phyloP scores from a whole-genome alignment of 2,329 filamentous ascomycete genomes.

The Stromatinia cepivora region DNA sequence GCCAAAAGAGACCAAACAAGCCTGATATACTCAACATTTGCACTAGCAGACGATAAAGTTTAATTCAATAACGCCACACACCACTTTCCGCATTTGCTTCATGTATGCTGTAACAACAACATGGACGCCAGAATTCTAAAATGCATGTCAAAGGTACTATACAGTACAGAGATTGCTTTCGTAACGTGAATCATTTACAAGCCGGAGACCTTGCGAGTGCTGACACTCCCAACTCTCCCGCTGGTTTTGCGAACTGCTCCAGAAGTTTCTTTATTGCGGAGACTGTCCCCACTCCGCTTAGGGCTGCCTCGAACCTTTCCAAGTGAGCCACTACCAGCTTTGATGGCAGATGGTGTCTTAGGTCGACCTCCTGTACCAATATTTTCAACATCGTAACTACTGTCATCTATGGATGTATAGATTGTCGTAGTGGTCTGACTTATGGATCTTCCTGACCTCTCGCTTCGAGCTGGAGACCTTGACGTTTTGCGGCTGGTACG shows the following conservation, averaged over 20 bases:
- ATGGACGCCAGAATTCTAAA: slow-evolving; percentile 20
- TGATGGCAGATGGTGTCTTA: slow-evolving; percentile 57
- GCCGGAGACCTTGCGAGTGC: slow-evolving; percentile 42
- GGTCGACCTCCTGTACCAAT: slow-evolving; percentile 51
- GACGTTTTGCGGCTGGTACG: slow-evolving; percentile 65
- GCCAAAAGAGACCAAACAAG: slow-evolving; percentile 17
- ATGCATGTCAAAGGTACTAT: slow-evolving; percentile 31
- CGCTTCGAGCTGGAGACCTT: slow-evolving; percentile 59
- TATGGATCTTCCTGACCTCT: slow-evolving; percentile 60
- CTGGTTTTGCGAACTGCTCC: slow-evolving; percentile 63
- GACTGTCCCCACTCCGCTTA: slow-evolving; percentile 52
- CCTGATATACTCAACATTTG: slow-evolving; percentile 22
- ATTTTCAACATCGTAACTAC: slow-evolving; percentile 71
- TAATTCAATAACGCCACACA: slow-evolving; percentile 21
- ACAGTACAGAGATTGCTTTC: slow-evolving; percentile 35
- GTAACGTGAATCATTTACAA: slow-evolving; percentile 32
- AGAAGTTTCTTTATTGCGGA: slow-evolving; percentile 53
- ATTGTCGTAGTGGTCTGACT: slow-evolving; percentile 74
- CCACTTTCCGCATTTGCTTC: slow-evolving; percentile 19
- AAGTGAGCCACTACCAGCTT: slow-evolving; percentile 53
- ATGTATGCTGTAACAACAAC: slow-evolving; percentile 21
- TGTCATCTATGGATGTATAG: slow-evolving; percentile 62
- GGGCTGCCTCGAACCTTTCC: slow-evolving; percentile 63
- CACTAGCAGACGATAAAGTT: slow-evolving; percentile 21
- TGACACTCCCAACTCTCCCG: slow-evolving; percentile 62